Evolutionary conservation across 441 rosid species (phyloP).

Genomic region (Eutrema salsugineum): DNA sequence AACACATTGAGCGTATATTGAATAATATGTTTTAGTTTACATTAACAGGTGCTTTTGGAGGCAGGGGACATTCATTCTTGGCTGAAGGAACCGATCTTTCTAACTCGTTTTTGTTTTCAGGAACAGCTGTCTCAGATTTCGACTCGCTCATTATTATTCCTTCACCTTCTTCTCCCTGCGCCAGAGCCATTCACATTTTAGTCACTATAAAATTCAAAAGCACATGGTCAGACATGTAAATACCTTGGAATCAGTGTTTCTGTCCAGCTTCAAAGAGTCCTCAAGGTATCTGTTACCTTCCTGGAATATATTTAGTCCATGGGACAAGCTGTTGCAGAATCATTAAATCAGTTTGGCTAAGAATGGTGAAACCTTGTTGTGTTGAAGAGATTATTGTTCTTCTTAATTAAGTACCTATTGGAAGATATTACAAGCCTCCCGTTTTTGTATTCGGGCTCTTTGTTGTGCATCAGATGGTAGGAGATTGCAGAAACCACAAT

Average conservation of each 20-base stretch:
- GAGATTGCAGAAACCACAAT: conserved; percentile 89
- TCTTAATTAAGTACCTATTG: conserved; percentile 50
- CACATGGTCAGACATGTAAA: conserved; percentile 1
- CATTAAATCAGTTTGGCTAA: neutral
- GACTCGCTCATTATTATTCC: conserved; percentile 37
- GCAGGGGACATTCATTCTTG: conserved; percentile 55
- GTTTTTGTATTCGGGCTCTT: conserved; percentile 84
- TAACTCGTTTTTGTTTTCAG: conserved; percentile 24
- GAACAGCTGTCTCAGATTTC: conserved; percentile 37
- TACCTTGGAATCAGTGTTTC: conserved; percentile 71
- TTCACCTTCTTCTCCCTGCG: conserved; percentile 50
- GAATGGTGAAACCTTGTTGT: neutral
- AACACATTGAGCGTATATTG: neutral
- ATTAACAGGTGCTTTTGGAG: conserved; percentile 65
- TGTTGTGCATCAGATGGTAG: conserved; percentile 69
- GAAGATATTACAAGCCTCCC: conserved; percentile 96
- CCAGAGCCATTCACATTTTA: conserved; percentile 3
- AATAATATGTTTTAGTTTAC: neutral
- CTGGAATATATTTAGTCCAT: conserved; percentile 82
- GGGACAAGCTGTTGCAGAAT: conserved; percentile 71
- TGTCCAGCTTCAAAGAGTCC: conserved; percentile 62
- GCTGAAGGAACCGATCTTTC: conserved; percentile 32
- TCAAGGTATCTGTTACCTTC: conserved; percentile 58
- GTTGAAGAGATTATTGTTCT: neutral
- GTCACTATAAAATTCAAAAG: neutral